A percentile compares a stretch with the other conserved stretches of the same genome.
phyloP scores from a whole-genome alignment of 805 yeast species.

The Lachancea lanzarotensis region DNA sequence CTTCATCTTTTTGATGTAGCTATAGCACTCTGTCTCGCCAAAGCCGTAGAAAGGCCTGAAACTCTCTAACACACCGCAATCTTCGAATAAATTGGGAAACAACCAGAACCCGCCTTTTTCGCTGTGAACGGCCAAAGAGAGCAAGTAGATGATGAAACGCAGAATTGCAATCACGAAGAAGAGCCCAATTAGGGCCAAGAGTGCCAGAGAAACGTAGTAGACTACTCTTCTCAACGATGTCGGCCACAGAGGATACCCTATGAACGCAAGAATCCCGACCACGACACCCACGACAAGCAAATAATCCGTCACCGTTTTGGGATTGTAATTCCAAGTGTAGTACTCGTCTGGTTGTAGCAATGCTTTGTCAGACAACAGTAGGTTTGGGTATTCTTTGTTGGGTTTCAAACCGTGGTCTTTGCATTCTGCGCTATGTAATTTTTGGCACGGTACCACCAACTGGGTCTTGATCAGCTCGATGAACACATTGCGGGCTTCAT shows the following conservation, averaged over 20 bases:
- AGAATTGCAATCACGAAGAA: conserved; percentile 76
- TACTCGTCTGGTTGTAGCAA: conserved; percentile 59
- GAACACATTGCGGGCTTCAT: conserved; percentile 56
- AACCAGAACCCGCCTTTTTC: conserved; percentile 83
- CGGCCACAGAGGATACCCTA: conserved; percentile 94
- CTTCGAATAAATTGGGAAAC: conserved; percentile 92
- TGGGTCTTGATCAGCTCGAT: conserved; percentile 64
- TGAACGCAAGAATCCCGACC: conserved; percentile 60
- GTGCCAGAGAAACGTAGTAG: conserved; percentile 79
- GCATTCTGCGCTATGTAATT: conserved; percentile 63
- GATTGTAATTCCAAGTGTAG: conserved; percentile 76
- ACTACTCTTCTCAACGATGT: conserved; percentile 79
- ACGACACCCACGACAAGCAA: conserved; percentile 37
- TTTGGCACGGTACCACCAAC: conserved; percentile 67
- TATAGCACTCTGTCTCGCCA: conserved; percentile 44
- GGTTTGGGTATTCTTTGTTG: conserved; percentile 56
- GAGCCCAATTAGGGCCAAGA: conserved; percentile 63
- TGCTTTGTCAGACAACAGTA: conserved; percentile 51
- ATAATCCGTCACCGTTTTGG: conserved; percentile 47
- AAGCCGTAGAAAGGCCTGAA: conserved; percentile 86
- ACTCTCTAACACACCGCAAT: conserved; percentile 88
- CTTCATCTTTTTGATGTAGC: conserved; percentile 28
- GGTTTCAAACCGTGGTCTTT: conserved; percentile 57
- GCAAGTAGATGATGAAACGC: conserved; percentile 59
- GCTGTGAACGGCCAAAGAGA: conserved; percentile 27